Conservation (phyloP, 169 alveolate species). For the Cryptosporidium ryanae region DNA sequence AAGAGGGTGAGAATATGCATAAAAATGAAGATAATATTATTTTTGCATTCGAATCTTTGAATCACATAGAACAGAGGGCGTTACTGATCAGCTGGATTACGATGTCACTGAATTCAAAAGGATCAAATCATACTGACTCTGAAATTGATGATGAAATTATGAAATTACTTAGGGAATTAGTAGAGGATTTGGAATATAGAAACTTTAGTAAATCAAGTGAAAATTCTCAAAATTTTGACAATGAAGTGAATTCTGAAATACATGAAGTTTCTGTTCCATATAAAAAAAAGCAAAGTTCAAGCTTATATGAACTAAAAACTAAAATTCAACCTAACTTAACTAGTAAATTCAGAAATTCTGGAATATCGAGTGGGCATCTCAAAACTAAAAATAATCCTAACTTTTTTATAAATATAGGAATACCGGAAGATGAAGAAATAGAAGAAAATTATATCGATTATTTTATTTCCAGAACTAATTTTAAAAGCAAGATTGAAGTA, state of each 20-base stretch:
- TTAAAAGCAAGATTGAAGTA: not conserved
- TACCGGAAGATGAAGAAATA: conserved; percentile 70
- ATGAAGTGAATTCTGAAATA: not conserved
- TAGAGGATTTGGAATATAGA: conserved; percentile 24
- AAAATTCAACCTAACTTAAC: not conserved
- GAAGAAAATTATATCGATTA: conserved; percentile 33
- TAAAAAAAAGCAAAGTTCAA: not conserved
- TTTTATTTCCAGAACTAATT: not conserved
- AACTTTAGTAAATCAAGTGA: not conserved
- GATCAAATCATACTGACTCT: not conserved
- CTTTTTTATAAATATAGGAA: conserved; percentile 29
- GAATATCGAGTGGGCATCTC: not conserved
- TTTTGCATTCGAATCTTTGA: conserved; percentile 43
- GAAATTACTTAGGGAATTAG: conserved; percentile 21
- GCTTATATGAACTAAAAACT: not conserved
- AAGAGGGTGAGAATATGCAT: not conserved
- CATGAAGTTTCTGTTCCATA: not conserved
- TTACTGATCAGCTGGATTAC: conserved; percentile 50
- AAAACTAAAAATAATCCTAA: not conserved
- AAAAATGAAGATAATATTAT: conserved; percentile 1
- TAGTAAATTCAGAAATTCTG: not conserved
- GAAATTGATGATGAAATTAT: conserved; percentile 20
- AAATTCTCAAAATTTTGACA: not conserved
- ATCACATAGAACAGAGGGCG: conserved; percentile 39
- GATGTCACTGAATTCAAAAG: not conserved